Conservation (phyloP, 805 yeast species). For the Hagleromyces aurorensis region DNA sequence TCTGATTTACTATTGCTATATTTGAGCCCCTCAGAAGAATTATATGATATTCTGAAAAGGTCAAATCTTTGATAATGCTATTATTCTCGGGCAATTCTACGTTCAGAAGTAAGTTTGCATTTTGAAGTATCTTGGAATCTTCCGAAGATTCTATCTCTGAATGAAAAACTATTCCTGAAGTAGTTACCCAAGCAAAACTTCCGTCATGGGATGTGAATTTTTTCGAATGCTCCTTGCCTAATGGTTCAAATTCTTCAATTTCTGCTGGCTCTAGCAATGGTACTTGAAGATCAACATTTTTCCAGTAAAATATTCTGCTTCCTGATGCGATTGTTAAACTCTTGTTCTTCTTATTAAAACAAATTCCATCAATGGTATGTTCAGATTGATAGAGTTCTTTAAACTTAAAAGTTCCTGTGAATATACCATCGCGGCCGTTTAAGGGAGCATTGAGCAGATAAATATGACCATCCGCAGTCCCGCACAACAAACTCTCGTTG, state of each 20-base stretch:
- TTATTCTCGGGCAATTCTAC: constrained; percentile 34
- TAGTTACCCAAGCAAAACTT: constrained; percentile 42
- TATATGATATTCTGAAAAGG: constrained; percentile 49
- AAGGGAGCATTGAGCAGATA: constrained; percentile 8
- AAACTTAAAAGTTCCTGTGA: constrained; percentile 4
- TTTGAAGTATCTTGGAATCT: constrained; percentile 22
- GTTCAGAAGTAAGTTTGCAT: constrained; percentile 35
- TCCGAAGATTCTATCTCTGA: constrained; percentile 31
- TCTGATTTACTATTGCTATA: constrained; percentile 40
- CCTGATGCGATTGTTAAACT: constrained; percentile 19
- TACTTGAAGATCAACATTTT: constrained; percentile 5
- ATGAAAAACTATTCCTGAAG: constrained; percentile 40
- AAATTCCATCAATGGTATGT: constrained; percentile 24
- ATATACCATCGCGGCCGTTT: background rate
- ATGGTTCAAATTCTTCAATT: constrained; percentile 32
- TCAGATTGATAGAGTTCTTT: constrained; percentile 9
- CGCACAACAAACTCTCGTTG: constrained; percentile 14
- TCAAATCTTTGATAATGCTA: constrained; percentile 33
- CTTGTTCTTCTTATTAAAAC: constrained; percentile 6
- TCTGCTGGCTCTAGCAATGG: constrained; percentile 28
- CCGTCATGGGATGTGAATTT: constrained; percentile 25
- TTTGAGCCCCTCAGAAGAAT: constrained; percentile 39
- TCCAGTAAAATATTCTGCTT: constrained; percentile 20
- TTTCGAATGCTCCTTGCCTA: constrained; percentile 28
- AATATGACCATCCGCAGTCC: constrained; percentile 19